Percentiles rank a stretch among this genome's conserved stretches.
These are phyloP conservation scores for Obelidium mucronatum DNA, from an alignment of 192 early-diverging fungal species.

Conservation along the genomic window DNA sequence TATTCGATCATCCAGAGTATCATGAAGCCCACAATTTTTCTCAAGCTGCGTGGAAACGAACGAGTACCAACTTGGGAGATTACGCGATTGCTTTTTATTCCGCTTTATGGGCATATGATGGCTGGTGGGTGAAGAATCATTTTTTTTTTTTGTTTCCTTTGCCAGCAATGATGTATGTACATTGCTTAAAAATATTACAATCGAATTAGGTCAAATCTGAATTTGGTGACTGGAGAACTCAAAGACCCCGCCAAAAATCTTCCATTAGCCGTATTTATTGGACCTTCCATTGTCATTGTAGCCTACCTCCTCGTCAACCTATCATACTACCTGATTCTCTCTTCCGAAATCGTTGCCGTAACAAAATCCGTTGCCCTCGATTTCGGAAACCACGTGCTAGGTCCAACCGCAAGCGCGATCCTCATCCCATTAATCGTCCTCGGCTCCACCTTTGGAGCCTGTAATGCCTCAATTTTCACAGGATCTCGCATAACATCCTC, in stretches of 20 bases:
- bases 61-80: slow-evolving; percentile 63
- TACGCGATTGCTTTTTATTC: slow-evolving; percentile 81
- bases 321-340: slow-evolving; percentile 18
- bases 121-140: slow-evolving; percentile 40
- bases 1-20: slow-evolving; percentile 25
- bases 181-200: too few relatives aligned
- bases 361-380: slow-evolving; percentile 1
- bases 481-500: slow-evolving; percentile 75
- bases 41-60: slow-evolving; percentile 63
- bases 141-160: slow-evolving; percentile 36
- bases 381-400: slow-evolving; percentile 61
- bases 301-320: slow-evolving; percentile 31
- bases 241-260: slow-evolving; percentile 51
- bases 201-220: slow-evolving; percentile 54
- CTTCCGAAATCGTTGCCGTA: slow-evolving; percentile 3
- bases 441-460: slow-evolving; percentile 75
- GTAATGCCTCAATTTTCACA: slow-evolving; percentile 80
- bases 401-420: slow-evolving; percentile 41
- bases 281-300: slow-evolving; percentile 50
- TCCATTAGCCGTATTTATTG: slow-evolving; percentile 50
- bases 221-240: slow-evolving; percentile 60
- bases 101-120: slow-evolving; percentile 61
- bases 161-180: too few relatives aligned
- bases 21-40: slow-evolving; percentile 62
- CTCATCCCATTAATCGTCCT: slow-evolving; percentile 77